Evolutionary conservation across 768 basidiomycete species (phyloP), one percentile per base, ranked within the genome.

Genomic region (Leccinellum albellum): DNA sequence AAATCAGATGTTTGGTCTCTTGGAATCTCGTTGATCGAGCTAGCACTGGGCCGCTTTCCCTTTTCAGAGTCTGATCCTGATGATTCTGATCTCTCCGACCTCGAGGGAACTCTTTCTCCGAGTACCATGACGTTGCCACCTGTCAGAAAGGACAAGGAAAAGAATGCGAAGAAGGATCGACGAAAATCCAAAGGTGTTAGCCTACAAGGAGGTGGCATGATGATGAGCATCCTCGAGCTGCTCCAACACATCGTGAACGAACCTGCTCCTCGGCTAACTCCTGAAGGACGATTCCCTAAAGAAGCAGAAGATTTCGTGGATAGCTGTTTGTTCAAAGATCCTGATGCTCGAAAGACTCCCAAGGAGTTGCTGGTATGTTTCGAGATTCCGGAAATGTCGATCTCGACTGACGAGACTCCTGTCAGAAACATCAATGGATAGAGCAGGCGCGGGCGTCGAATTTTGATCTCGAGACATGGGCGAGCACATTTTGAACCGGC

Each of bases 1-100:
- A 98, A 98, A 74, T 98, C 95, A 4, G 97, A 99, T 66, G 96
- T 98, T 4, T 99, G 97, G 97, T 98, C 96, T 0, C 83, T 98
- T 45, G 97, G 97, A 29, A 94, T 99, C 68, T 91, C 94, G 8
- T 80, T 99, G 49, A 95, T 98, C 71, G 97, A 99, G 75, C 85
- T 99, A 42, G 97, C 94, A 0, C 84, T 96, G 31, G 97, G 96
- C 15, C 89, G 94, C 35, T 99, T 99, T 81, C 97, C 97, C 23
- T 99, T 98, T 76, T 86, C 92, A 45, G 89, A 92, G 67, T 86
- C 87, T 3, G 76, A 79, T 37, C 84, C 85, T 14, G 87, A 88
- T 68, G 91, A 89, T 65, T 88, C 87, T 31, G 87, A 89, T 66
- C 66, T 82, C 35, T 89, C 88, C 20, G 91, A 92, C 65, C 79